These are phyloP conservation scores for Yamadazyma atlantica DNA, from an alignment of 1,139 yeast species.

Conservation along the genomic window DNA sequence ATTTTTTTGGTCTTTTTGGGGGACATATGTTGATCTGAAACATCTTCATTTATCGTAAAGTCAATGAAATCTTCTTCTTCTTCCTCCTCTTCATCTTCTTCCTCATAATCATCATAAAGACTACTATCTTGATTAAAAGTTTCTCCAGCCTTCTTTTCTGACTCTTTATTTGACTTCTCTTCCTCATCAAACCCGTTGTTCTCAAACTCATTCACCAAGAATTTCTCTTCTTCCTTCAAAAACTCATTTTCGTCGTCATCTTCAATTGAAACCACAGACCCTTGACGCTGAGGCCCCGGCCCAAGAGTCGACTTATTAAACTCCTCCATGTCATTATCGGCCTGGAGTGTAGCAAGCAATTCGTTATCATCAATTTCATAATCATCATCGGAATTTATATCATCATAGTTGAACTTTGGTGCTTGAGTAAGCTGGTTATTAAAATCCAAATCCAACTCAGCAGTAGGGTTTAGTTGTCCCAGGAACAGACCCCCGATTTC, in stretches of 20 bases:
- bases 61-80: slow-evolving; percentile 34
- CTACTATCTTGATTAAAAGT: slow-evolving; percentile 33
- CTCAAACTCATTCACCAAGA: slow-evolving; percentile 48
- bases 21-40: slow-evolving; percentile 9
- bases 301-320: slow-evolving; percentile 19
- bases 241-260: slow-evolving; percentile 57
- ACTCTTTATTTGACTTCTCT: slow-evolving; percentile 15
- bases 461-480: background rate
- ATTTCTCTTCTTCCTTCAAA: slow-evolving; percentile 47
- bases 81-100: slow-evolving; percentile 28
- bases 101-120: slow-evolving; percentile 22
- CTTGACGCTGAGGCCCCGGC: slow-evolving; percentile 22
- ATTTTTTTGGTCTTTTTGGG: slow-evolving; percentile 13
- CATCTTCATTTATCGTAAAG: slow-evolving; percentile 23
- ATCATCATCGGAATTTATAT: slow-evolving; percentile 62
- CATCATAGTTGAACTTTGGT: slow-evolving; percentile 53
- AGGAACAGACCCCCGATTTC: slow-evolving; percentile 11
- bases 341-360: slow-evolving; percentile 65
- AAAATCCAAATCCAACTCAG: slow-evolving; percentile 37
- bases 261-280: slow-evolving; percentile 52
- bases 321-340: slow-evolving; percentile 60
- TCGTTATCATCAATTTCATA: slow-evolving; percentile 74
- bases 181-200: slow-evolving; percentile 49
- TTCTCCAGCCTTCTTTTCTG: slow-evolving; percentile 28
- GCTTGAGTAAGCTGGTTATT: slow-evolving; percentile 42